Percentiles rank a stretch among this genome's conserved stretches.
These are phyloP conservation scores for Vitis hybrid DNA, from an alignment of 177 flowering plant genomes.

Conservation along the genomic window DNA sequence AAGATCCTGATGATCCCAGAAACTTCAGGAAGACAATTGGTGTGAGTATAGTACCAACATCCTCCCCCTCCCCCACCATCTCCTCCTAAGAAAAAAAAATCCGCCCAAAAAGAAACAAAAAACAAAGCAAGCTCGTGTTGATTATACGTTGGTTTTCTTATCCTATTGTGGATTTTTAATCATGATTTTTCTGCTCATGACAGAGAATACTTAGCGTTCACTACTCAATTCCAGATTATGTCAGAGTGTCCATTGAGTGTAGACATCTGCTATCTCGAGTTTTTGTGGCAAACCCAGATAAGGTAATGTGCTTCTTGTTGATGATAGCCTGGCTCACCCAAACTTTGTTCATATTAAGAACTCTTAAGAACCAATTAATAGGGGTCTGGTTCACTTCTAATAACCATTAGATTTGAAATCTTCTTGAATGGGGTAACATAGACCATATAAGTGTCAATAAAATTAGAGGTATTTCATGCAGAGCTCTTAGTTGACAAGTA, in stretches of 20 bases:
- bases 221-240: conserved; percentile 70
- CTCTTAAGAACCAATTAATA: not conserved
- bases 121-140: not conserved
- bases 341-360: not conserved
- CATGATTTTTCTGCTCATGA: conserved; percentile 7
- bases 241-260: conserved; percentile 62
- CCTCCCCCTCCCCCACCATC: not conserved
- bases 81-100: too few relatives aligned
- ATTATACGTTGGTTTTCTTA: not conserved
- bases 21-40: conserved; percentile 68
- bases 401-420: too few relatives aligned
- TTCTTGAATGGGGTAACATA: too few relatives aligned
- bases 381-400: not conserved
- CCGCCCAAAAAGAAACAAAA: not conserved
- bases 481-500: too few relatives aligned
- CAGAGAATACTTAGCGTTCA: conserved; percentile 73
- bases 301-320: conserved; percentile 34
- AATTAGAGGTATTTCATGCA: too few relatives aligned
- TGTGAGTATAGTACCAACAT: conserved; percentile 32
- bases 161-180: not conserved
- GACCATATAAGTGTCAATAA: too few relatives aligned
- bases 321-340: not conserved
- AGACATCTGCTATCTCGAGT: conserved; percentile 62
- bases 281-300: conserved; percentile 68
- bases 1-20: conserved; percentile 73